Base-by-base conservation (phyloP, 2,329 filamentous ascomycete genomes). In the Pseudogymnoascus sp. region DNA sequence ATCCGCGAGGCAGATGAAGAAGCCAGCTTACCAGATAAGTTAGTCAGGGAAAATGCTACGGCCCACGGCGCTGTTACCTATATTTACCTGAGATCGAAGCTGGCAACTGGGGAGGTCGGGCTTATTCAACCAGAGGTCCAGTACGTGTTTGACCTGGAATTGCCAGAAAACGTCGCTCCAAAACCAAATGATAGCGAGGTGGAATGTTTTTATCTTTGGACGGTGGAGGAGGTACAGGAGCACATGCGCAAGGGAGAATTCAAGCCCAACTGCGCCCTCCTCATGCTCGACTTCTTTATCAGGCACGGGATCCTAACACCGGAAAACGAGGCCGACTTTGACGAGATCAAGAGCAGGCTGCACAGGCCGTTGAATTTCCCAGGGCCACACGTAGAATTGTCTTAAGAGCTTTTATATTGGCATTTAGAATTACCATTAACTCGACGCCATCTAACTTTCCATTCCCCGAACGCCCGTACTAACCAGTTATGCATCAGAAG, bases 1-100 rank as follows among this genome's bases (percentile, higher is more conserved):
- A 81, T 97, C 18, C 85, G 93, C 60, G 94, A 99, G 75, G 87
- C 88, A 2, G 86, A 86, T 65, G 94, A 99, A 75, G 94, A 99
- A 73, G 95, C 94, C 1, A 89, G 86, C 37, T 76, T 99, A 18
- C 82, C 89, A 0, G 88, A 86, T 62, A 76, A 81, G 0, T 69
- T 93, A 6, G 86, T 96, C 58, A 82, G 87, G 43, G 74, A 76
- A 38, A 76, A 78, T 11, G 83, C 83, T 4, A 80, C 78, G 63
- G 74, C 83, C 16, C 81, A 78, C 14, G 92, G 92, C 6, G 87
- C 83, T 50, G 82, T 97, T 64, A 91, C 90, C 6, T 99, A 97
- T 76, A 86, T 92, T 66, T 88, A 93, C 75, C 81, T 96, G 66
- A 85, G 92, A 9, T 87, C 91, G 69, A 78, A 83, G 68, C 80